Conservation (phyloP, 2,329 filamentous ascomycete species). For the Penicillium nordicum region DNA sequence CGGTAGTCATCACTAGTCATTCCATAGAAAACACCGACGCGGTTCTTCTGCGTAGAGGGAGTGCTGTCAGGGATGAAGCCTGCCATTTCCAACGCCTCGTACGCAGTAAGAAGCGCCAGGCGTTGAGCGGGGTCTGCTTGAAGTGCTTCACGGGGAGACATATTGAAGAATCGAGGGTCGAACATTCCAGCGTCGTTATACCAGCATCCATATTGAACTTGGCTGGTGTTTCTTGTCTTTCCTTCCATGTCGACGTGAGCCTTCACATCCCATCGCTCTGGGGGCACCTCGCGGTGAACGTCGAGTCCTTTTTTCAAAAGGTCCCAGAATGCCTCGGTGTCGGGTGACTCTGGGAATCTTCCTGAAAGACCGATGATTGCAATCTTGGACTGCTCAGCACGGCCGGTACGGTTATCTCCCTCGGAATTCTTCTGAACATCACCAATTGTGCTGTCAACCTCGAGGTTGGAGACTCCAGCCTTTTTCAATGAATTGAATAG, state of each 20-base stretch:
- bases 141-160: conserved; percentile 75
- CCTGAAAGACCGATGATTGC: conserved; percentile 83
- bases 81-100: conserved; percentile 77
- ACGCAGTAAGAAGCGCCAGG: conserved; percentile 70
- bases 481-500: conserved; percentile 33
- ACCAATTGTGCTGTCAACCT: conserved; percentile 27
- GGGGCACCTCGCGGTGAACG: conserved; percentile 59
- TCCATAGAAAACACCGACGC: conserved; percentile 71
- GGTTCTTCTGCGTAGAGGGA: conserved; percentile 60
- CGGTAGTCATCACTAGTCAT: conserved; percentile 74
- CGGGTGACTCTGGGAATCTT: conserved; percentile 70
- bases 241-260: conserved; percentile 69
- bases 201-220: conserved; percentile 73
- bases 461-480: conserved; percentile 23
- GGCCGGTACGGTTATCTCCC: conserved; percentile 27
- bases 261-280: conserved; percentile 70
- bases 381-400: conserved; percentile 58
- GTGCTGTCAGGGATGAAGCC: conserved; percentile 72
- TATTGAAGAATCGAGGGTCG: conserved; percentile 82
- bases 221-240: conserved; percentile 71
- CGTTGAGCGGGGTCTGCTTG: conserved; percentile 81
- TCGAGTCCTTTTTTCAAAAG: conserved; percentile 71
- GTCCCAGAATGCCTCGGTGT: conserved; percentile 70
- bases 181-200: conserved; percentile 73
- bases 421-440: conserved; percentile 24